A percentile compares a stretch with the other conserved stretches of the same genome.
Conservation (phyloP, 306 rosid genomes). For the Lagenaria siceraria region DNA sequence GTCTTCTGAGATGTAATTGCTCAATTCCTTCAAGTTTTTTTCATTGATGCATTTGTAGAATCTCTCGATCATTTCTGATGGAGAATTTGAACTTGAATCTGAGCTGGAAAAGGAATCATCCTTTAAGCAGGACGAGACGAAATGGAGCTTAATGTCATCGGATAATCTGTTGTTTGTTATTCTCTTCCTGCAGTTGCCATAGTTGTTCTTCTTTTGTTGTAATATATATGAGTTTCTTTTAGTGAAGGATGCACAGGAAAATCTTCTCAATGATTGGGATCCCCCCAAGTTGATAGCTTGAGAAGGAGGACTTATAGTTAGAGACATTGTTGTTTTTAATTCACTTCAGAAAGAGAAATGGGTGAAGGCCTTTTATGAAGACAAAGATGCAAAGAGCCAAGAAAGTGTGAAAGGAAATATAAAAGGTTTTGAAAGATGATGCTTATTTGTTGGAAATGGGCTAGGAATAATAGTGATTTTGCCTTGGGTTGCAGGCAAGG, state of each 20-base stretch:
- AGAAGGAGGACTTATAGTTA: not conserved
- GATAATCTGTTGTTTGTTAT: not conserved
- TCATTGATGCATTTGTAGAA: conserved; percentile 58
- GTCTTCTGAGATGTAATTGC: conserved; percentile 32
- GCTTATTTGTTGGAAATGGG: not conserved
- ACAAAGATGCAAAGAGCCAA: not conserved
- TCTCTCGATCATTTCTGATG: conserved; percentile 24
- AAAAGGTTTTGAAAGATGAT: not conserved
- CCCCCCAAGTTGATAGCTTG: not conserved
- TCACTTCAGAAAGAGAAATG: not conserved
- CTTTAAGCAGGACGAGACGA: not conserved
- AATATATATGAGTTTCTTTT: not conserved
- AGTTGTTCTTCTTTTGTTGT: not conserved
- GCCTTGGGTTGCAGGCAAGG: not conserved
- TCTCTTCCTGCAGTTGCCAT: not conserved
- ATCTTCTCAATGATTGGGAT: not conserved
- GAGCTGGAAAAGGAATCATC: not conserved
- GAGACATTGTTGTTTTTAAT: not conserved
- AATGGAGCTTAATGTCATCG: not conserved
- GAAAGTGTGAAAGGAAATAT: not conserved
- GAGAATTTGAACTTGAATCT: conserved; percentile 14
- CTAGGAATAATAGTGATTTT: not conserved
- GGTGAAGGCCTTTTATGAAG: not conserved
- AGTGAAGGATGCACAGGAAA: not conserved
- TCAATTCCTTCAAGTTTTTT: conserved; percentile 28